Base-by-base conservation (phyloP, 192 early-diverging fungal genomes). In the Rhizophagus clarus region DNA sequence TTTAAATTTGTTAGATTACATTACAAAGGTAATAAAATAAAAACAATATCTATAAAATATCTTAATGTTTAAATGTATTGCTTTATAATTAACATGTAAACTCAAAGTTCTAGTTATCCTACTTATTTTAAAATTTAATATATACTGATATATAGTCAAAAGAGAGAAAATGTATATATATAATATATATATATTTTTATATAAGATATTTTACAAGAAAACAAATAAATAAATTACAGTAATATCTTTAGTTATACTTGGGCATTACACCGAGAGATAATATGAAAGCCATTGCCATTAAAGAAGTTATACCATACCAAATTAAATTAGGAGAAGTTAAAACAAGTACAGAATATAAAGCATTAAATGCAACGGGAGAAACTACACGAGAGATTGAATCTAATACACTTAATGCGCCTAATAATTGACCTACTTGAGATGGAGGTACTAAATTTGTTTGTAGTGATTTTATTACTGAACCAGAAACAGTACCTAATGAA, bases 341-440 rank as follows among this genome's bases (percentile, higher is more conserved):
- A 4, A 88, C 88, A 0, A 86, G 81, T 22, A 72, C 32, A 10
- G 83, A 81, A 69, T 85, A 90, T 15, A 90, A 77, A 51, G 81
- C 73, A 61, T 87, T 88, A 37, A 89, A 76, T 12, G 83, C 67
- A 10, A 88, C 4, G 3, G 87, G 89, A 7, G 85, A 82, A 3
- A 87, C 14, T 34, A 88, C 79, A 24, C 87, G 81, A 14, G 83
- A 74, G 45, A 88, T 74, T 28, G 88, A 79, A 32, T 90, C 89
- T 26, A 88, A 20, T 29, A 86, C 82, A 29, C 83, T 71, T 14
- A 89, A 37, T 29, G 89, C 86, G 0, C 89, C 89, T 17, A 90
- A 69, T 24, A 84, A 72, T 37, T 88, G 84, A 1, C 88, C 89
- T 51, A 87, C 79, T 81, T 90, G 77, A 22, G 82, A 80, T 3